Base-by-base conservation (phyloP, 2,329 filamentous ascomycete species). In the Aspergillus terreus region DNA sequence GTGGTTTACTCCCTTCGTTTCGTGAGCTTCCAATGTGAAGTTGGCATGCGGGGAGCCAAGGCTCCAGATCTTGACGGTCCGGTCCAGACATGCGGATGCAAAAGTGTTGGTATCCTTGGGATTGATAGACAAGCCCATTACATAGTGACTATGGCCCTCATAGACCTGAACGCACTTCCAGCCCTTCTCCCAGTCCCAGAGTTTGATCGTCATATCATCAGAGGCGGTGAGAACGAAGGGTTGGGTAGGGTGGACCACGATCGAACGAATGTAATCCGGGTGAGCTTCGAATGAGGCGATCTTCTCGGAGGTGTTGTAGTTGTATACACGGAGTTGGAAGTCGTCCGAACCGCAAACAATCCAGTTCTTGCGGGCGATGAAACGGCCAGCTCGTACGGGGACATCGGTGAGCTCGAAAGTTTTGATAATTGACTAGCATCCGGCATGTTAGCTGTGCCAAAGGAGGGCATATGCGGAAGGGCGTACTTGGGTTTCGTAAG, bases 301-400 rank as follows among this genome's bases (percentile, higher is more conserved):
- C 82, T 96, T 97, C 76, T 99, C 94, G 54, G 90, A 95, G 49
- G 94, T 99, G 77, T 99, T 97, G 82, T 97, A 99, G 78, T 99
- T 97, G 82, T 96, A 95, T 58, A 95, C 89, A 63, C 92, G 88
- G 55, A 87, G 71, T 66, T 87, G 83, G 77, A 95, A 99, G 77
- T 96, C 90, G 77, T 95, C 90, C 61, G 87, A 92, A 68, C 94
- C 94, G 76, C 90, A 94, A 50, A 95, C 90, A 63, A 96, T 95
- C 94, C 94, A 99, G 76, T 97, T 99, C 85, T 99, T 99, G 65
- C 94, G 84, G 62, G 94, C 90, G 68, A 99, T 85, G 74, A 99
- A 99, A 63, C 94, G 89, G 67, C 94, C 94, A 57, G 94, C 94
- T 73, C 94, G 88, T 53, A 99, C 92, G 59, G 94, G 94, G 46